phyloP scores from a whole-genome alignment of 148 eudicot species.

The Chenopodium suecicum region DNA sequence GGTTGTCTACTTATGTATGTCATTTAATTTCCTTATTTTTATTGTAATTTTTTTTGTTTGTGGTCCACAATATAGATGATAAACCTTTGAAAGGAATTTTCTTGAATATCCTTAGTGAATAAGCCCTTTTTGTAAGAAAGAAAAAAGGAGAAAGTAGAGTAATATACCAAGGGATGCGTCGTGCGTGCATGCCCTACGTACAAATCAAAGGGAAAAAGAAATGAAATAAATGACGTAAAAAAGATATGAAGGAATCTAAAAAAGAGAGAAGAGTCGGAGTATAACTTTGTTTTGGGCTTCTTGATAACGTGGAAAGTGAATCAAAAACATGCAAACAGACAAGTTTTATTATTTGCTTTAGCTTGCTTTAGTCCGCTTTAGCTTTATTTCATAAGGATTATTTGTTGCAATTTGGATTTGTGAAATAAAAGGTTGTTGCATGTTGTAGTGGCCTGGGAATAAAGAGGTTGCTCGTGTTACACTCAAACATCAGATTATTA shows the following conservation, averaged over 20 bases:
- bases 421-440: conserved; percentile 16
- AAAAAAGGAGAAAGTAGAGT: background rate
- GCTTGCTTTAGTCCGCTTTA: conserved; percentile 28
- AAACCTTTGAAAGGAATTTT: conserved; percentile 3
- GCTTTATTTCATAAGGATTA: conserved; percentile 1
- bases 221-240: background rate
- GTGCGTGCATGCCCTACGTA: background rate
- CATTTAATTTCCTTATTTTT: background rate
- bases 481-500: conserved; percentile 12
- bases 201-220: conserved; percentile 11
- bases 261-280: conserved; percentile 4
- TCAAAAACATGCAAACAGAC: conserved; percentile 31
- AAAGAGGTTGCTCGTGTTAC: conserved; percentile 40
- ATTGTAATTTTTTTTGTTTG: background rate
- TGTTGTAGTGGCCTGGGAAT: conserved; percentile 22
- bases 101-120: conserved; percentile 42
- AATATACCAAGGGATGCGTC: too few species aligned
- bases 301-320: conserved; percentile 21
- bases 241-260: conserved; percentile 21
- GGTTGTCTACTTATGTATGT: background rate
- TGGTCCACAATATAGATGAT: background rate
- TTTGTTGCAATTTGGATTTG: background rate
- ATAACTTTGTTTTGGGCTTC: conserved; percentile 23
- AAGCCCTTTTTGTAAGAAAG: background rate
- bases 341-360: conserved; percentile 19